Conservation (phyloP, 2,329 filamentous ascomycete species). For the Xylariaceae sp. region DNA sequence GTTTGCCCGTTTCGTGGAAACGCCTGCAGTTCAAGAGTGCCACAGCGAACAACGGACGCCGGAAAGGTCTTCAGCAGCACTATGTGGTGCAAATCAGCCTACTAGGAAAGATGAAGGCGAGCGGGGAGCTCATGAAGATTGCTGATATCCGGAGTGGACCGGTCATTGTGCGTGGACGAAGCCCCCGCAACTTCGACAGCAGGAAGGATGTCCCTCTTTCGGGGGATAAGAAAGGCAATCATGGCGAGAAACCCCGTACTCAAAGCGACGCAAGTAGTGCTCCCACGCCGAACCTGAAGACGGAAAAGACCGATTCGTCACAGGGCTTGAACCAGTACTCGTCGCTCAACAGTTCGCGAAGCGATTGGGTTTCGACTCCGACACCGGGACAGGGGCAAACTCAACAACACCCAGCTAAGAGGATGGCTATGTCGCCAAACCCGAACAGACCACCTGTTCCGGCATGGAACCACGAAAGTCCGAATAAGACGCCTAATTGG, state of each 20-base stretch:
- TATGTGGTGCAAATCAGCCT: constrained; percentile 85
- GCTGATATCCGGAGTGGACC: constrained; percentile 85
- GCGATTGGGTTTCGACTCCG: constrained; percentile 44
- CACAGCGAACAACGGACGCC: constrained; percentile 89
- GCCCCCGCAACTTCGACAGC: constrained; percentile 89
- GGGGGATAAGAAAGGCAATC: constrained; percentile 43
- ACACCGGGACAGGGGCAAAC: constrained; percentile 18
- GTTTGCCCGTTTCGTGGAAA: constrained; percentile 87
- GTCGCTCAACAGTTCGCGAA: constrained; percentile 30
- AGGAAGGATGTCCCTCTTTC: constrained; percentile 56
- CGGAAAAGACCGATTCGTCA: constrained; percentile 29
- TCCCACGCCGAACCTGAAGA: constrained; percentile 30
- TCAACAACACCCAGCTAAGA: constrained; percentile 46
- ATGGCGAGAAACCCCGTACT: constrained; percentile 43
- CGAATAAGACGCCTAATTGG: constrained; percentile 22
- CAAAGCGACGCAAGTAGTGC: constrained; percentile 31
- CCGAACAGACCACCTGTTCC: constrained; percentile 50
- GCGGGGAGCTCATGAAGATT: constrained; percentile 64
- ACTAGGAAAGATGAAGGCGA: constrained; percentile 63
- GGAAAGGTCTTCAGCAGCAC: constrained; percentile 92
- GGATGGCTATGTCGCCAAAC: constrained; percentile 48
- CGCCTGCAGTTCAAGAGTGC: constrained; percentile 92
- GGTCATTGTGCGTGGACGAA: constrained; percentile 91
- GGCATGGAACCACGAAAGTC: constrained; percentile 38
- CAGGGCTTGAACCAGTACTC: constrained; percentile 27